phyloP scores from a whole-genome alignment of 2,329 filamentous ascomycete species.

The Bisporella sp. region DNA sequence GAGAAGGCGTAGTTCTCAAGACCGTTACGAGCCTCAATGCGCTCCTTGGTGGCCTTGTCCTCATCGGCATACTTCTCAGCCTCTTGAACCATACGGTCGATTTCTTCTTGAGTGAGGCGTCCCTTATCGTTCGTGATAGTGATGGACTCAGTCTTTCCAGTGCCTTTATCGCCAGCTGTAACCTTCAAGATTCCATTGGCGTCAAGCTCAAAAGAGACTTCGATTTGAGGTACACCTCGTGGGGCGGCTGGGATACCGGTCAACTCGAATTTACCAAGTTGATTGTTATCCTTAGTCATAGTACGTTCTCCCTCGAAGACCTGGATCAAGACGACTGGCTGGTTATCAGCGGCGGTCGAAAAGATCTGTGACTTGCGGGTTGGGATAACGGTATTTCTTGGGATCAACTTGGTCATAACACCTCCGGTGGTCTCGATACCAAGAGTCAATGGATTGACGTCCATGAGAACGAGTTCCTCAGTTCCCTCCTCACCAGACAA shows the following conservation, averaged over 20 bases:
- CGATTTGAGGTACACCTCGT: constrained; percentile 94
- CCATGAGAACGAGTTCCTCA: constrained; percentile 82
- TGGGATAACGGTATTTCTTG: constrained; percentile 88
- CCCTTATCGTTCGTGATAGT: constrained; percentile 99
- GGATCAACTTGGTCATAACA: constrained; percentile 96
- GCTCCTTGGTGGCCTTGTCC: constrained; percentile 95
- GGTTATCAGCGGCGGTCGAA: constrained; percentile 94
- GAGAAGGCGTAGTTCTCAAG: constrained; percentile 99
- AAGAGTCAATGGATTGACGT: constrained; percentile 92
- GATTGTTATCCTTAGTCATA: constrained; percentile 95
- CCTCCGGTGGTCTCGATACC: constrained; percentile 97
- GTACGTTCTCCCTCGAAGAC: constrained; percentile 91
- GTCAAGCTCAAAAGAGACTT: constrained; percentile 96
- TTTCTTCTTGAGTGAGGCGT: constrained; percentile 91
- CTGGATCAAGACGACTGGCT: constrained; percentile 91
- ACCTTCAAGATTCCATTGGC: constrained; percentile 99
- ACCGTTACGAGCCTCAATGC: constrained; percentile 92
- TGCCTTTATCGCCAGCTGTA: constrained; percentile 93
- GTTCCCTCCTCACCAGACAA: constrained; percentile 82
- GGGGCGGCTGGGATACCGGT: constrained; percentile 92
- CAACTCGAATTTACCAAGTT: constrained; percentile 96
- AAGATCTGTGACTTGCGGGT: constrained; percentile 98
- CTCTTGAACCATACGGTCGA: constrained; percentile 98
- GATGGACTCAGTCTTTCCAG: constrained; percentile 93
- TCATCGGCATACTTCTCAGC: constrained; percentile 98